Evolutionary conservation across 345 rosid species (phyloP).

Genomic region (Excoecaria cochinchinensis): DNA sequence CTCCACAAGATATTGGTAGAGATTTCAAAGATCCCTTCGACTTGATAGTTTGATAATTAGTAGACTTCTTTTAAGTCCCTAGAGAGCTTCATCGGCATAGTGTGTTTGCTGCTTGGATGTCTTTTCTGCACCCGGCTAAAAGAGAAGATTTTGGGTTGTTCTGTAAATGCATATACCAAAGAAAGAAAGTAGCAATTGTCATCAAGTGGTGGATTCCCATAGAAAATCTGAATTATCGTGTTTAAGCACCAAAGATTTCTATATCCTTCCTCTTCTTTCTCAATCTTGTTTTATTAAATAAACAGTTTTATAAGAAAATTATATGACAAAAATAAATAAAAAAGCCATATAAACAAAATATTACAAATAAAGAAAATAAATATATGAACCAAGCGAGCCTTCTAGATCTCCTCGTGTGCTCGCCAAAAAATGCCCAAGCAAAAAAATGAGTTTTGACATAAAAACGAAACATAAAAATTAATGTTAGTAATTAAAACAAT

Average conservation of each 20-base stretch:
- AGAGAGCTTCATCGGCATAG: slow-evolving; percentile 1
- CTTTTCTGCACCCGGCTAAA: neutral
- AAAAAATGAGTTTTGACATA: too few species aligned
- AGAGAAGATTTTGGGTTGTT: slow-evolving; percentile 16
- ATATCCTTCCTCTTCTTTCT: neutral
- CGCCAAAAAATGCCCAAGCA: too few species aligned
- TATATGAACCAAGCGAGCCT: too few species aligned
- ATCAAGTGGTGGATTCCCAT: neutral
- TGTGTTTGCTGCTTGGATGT: neutral
- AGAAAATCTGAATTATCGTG: slow-evolving; percentile 1
- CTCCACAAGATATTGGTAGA: slow-evolving; percentile 82
- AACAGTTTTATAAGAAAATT: too few species aligned
- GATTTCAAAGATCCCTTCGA: slow-evolving; percentile 55
- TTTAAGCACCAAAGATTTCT: slow-evolving; percentile 12
- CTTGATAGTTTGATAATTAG: slow-evolving; percentile 14
- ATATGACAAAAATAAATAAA: too few species aligned
- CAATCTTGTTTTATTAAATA: neutral
- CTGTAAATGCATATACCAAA: slow-evolving; percentile 20
- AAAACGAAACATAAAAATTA: too few species aligned
- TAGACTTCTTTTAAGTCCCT: neutral
- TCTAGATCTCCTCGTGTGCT: too few species aligned
- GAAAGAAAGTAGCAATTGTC: neutral
- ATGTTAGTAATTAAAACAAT: too few species aligned
- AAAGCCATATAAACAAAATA: too few species aligned
- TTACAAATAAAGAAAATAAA: too few species aligned